Evolutionary conservation across 306 rosid genomes (phyloP).

Genomic region (Trichosanthes cucumerina): DNA sequence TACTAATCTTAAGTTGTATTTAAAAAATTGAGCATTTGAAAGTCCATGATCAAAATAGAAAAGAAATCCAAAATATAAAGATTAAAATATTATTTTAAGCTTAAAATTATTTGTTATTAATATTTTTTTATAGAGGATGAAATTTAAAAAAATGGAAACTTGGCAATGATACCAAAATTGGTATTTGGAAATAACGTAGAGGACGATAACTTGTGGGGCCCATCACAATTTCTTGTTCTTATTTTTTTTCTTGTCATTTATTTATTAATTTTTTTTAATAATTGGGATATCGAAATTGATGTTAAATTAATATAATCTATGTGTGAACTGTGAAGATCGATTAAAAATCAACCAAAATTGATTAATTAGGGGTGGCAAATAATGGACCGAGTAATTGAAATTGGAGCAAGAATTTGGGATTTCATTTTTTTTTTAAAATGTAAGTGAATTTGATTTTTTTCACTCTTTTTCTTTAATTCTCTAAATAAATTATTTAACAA

Average conservation of each 20-base stretch:
- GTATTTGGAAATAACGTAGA: background rate
- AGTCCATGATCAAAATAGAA: too few relatives aligned
- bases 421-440: background rate
- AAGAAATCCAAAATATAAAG: too few relatives aligned
- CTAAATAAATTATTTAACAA: too few relatives aligned
- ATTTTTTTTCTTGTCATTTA: background rate
- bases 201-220: background rate
- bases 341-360: background rate
- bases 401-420: background rate
- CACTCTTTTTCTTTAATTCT: too few relatives aligned
- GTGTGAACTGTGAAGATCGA: background rate
- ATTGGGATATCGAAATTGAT: background rate
- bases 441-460: too few relatives aligned
- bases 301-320: background rate
- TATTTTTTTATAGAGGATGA: background rate
- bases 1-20: too few relatives aligned
- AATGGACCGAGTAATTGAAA: background rate
- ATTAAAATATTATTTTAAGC: background rate
- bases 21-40: too few relatives aligned
- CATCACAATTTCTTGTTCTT: background rate
- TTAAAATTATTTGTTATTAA: background rate
- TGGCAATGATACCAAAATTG: background rate
- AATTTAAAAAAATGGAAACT: background rate
- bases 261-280: background rate
- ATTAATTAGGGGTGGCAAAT: background rate